Base-by-base conservation (phyloP, 2,329 filamentous ascomycete species). In the Hirsutella minnesotensis region DNA sequence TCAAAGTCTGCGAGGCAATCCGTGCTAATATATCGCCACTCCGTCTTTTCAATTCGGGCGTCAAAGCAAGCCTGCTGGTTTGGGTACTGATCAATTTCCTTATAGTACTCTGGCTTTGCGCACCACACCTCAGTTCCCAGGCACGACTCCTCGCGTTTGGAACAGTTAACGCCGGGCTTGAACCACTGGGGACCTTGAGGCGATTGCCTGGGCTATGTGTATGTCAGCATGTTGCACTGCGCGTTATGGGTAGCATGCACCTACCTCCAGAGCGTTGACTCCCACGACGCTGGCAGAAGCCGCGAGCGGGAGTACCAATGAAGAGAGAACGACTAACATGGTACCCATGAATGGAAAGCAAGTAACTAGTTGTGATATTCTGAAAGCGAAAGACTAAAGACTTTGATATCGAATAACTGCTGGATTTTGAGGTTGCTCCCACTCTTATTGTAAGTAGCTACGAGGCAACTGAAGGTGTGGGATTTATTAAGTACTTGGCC, bases 81-180 rank as follows among this genome's bases (percentile, higher is more conserved):
- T 2, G 5, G 2, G 36, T 39, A 22, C 15, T 24, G 19, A 1
- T 33, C 41, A 10, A 21, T 27, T 4, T 43, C 3, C 19, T 27
- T 35, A 29, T 43, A 43, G 41, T 39, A 43, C 16, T 39, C 9
- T 3, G 41, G 36, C 12, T 33, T 33, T 15, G 36, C 12, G 29
- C 41, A 43, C 41, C 41, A 43, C 16, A 18, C 36, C 3, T 15
- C 12, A 29, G 41, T 39, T 29, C 41, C 41, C 18, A 43, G 21
- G 41, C 41, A 43, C 18, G 18, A 24, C 41, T 43, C 41, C 4
- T 12, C 19, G 34, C 27, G 27, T n/a, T 43, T 9, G 13, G 9
- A 1, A 33, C 38, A 40, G 27, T 33, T 22, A 8, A 21, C 16
- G 18, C 27, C 38, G 19, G 38, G 38, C 27, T 20, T 33, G 19